Percentiles rank a stretch among this genome's conserved stretches.
phyloP scores from a whole-genome alignment of 2,329 filamentous ascomycete species.

The Xylaria sp. region DNA sequence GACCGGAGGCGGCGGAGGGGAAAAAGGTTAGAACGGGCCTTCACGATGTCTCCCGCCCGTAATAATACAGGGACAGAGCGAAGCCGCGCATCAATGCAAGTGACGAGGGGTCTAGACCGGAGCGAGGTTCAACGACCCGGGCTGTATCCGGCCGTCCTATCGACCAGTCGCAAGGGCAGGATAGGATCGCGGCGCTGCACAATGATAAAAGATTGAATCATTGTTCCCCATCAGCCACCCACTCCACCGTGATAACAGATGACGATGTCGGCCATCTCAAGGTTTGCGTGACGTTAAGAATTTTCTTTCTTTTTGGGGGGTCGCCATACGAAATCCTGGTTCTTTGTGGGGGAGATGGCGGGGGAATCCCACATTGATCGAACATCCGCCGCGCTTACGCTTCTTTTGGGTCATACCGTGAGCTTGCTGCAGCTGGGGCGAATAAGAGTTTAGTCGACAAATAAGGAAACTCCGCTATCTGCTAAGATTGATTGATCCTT shows the following conservation, averaged over 20 bases:
- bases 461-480: constrained; percentile 26
- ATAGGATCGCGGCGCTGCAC: not conserved
- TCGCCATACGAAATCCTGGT: not conserved
- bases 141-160: not conserved
- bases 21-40: constrained; percentile 2
- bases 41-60: constrained; percentile 26
- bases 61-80: not conserved
- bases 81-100: constrained; percentile 9
- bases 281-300: constrained; percentile 9
- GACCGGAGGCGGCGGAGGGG: constrained; percentile 14
- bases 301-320: not conserved
- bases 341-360: constrained; percentile 3
- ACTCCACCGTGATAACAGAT: constrained; percentile 25
- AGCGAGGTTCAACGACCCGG: not conserved
- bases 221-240: not conserved
- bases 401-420: not conserved
- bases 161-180: not conserved
- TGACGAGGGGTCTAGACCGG: constrained; percentile 11
- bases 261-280: constrained; percentile 29
- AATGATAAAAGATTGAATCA: constrained; percentile 3
- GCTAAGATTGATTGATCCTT: too few species aligned
- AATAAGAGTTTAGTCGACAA: not conserved
- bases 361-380: constrained; percentile 4
- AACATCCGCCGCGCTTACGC: not conserved
- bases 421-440: too few species aligned